Base-by-base conservation (phyloP, 2,329 filamentous ascomycete genomes). In the Stachybotrys elegans region DNA sequence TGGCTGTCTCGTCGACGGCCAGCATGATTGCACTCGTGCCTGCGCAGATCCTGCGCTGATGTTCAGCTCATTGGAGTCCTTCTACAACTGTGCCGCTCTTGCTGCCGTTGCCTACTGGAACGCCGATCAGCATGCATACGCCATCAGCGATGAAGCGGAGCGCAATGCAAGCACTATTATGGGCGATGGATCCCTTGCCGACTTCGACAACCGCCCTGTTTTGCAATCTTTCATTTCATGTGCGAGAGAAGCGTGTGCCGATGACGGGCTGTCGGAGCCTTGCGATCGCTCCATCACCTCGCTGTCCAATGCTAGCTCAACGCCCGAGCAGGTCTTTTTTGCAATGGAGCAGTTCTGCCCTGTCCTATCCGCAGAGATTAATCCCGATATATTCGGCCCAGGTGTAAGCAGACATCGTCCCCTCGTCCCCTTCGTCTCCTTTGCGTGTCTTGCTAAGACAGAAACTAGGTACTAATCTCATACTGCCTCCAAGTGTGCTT, bases 341-440 rank as follows among this genome's bases (percentile, higher is more conserved):
- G 62, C 63, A 22, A 56, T 67, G 48, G 58, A 59, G 13, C 51
- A 52, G 6, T 67, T 67, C 43, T 67, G 64, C 31, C 64, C 64
- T 0, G 59, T 63, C 22, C 46, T 67, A 22, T 47, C 55, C 25
- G 64, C 64, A 6, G 58, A 67, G 46, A 64, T 67, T 23, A 63
- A 67, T 27, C 63, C 63, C 2, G 64, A 67, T 40, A 67, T 67
- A 5, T 67, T 67, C 46, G 64, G 64, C 1, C 64, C 64, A 21
- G 64, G 64, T 44, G 64, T 64, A 59, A 50, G 62, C 45, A 20
- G n/a, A n/a, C n/a, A n/a, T n/a, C 14, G 11, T 6, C 22, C 9
- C 22, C 19, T 4, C 7, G 3, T n/a, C 12, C 41, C 27, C 12
- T 22, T 40, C 20, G n/a, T 16, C 29, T 5, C 12, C 5, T n/a